Evolutionary conservation across 1,139 yeast genomes (phyloP).

Genomic region (Yamadazyma jaroonii): DNA sequence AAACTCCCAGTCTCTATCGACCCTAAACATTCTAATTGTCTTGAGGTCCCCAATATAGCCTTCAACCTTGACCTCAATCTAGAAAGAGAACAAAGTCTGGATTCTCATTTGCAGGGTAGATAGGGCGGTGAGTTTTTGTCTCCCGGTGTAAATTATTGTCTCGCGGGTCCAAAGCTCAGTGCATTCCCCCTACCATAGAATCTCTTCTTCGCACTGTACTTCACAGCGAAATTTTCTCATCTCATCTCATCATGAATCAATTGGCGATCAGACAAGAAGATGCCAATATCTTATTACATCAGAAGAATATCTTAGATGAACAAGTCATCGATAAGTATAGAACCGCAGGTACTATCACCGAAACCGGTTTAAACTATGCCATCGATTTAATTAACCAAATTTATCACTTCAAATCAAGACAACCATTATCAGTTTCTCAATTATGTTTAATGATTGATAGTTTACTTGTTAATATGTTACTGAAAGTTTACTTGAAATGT

Average conservation of each 20-base stretch:
- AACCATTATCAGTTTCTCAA: conserved; percentile 62
- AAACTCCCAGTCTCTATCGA: too few relatives aligned
- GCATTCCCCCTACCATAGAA: too few relatives aligned
- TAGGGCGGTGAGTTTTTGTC: too few relatives aligned
- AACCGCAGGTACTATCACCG: conserved; percentile 89
- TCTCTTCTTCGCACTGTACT: too few relatives aligned
- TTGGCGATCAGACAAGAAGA: conserved; percentile 68
- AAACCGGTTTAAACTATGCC: conserved; percentile 72
- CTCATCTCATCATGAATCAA: conserved; percentile 27
- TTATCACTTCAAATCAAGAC: conserved; percentile 54
- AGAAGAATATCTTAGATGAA: conserved; percentile 65
- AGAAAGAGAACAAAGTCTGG: too few relatives aligned
- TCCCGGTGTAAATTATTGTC: too few relatives aligned
- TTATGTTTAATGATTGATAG: conserved; percentile 81
- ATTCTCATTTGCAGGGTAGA: too few relatives aligned
- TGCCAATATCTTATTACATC: conserved; percentile 69
- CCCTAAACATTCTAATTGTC: too few relatives aligned
- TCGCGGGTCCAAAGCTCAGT: too few relatives aligned
- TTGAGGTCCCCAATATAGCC: too few relatives aligned
- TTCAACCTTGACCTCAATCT: too few relatives aligned
- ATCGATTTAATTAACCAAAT: conserved; percentile 66
- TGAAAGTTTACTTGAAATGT: conserved; percentile 52
- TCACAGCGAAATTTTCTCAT: neutral
- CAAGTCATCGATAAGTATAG: conserved; percentile 76
- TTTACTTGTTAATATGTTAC: conserved; percentile 56